Evolutionary conservation across 768 basidiomycete species (phyloP).

Genomic region (Tricholomella constricta): DNA sequence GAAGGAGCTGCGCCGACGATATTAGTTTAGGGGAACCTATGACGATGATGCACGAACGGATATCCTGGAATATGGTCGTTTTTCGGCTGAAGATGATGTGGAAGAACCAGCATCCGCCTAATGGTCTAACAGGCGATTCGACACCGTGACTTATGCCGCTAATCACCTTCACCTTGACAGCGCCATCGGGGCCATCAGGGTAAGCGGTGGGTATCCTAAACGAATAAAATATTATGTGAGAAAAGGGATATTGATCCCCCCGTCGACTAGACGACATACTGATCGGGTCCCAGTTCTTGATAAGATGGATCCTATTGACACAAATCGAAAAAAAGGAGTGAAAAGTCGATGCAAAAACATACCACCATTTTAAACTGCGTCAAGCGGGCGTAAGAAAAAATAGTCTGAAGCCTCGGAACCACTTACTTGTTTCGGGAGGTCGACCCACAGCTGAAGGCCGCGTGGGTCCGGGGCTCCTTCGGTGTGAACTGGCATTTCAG

Average conservation of each 20-base stretch:
- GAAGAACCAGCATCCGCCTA: constrained; percentile 95
- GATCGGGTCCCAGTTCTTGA: constrained; percentile 71
- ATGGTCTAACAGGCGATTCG: constrained; percentile 85
- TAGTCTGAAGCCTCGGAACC: constrained; percentile 13
- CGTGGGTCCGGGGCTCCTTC: constrained; percentile 68
- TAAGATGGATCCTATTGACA: constrained; percentile 67
- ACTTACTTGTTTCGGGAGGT: constrained; percentile 68
- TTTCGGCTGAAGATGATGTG: constrained; percentile 69
- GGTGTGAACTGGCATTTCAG: constrained; percentile 85
- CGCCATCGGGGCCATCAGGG: constrained; percentile 68
- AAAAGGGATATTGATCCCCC: neutral
- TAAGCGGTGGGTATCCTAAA: constrained; percentile 71
- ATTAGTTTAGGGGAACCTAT: neutral
- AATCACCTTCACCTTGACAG: constrained; percentile 77
- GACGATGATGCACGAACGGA: constrained; percentile 53
- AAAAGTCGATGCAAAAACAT: constrained; percentile 15
- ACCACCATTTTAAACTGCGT: constrained; percentile 76
- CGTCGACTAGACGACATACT: constrained; percentile 40
- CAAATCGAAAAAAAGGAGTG: neutral
- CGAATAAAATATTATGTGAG: neutral
- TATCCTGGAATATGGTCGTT: constrained; percentile 74
- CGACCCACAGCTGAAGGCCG: constrained; percentile 89
- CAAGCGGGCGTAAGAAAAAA: constrained; percentile 14
- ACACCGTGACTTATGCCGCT: constrained; percentile 87
- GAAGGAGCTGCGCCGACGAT: constrained; percentile 52